Evolutionary conservation across 768 basidiomycete genomes (phyloP), one percentile per base, ranked within the genome.

Genomic region (Suillus tomentosus): DNA sequence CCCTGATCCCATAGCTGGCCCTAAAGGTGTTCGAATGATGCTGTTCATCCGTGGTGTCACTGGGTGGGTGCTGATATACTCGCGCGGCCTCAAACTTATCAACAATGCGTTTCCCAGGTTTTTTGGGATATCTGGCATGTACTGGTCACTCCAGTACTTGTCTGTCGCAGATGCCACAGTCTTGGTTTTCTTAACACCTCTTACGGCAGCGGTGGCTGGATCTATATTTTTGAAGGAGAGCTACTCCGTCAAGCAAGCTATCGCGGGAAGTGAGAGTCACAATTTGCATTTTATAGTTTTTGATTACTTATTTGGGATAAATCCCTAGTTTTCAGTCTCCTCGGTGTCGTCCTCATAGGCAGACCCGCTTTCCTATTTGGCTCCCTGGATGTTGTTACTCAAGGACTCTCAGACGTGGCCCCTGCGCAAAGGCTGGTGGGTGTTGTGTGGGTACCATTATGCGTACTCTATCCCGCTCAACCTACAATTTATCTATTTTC

Each of bases 261-360:
- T 86, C 40, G 90, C 85, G 7, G 84, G 84, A 17, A 39, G 84
- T 84, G 62, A 64, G 79, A 60, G 13, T 27, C 10, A 7, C 13
- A 3, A 17, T 17, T 39, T 40, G 10, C 6, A 57, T 10, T 17
- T 24, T 11, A 17, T 17, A 17, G 3, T 7, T 15, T 5, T 3
- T 56, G 17, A 27, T 22, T 62, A 5, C 34, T 36, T 24, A 40
- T 37, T 14, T 17, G 50, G 31, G 51, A 22, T 53, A n/a, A 34
- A 53, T 10, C 31, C 48, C n/a, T 67, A 85, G 85, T 89, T 14
- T 81, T 84, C 58, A 89, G 91, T 73, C 80, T 96, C 34, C 50
- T 84, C 10, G 95, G 94, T 0, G 92, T 94, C 9, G 72, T 95
- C 19, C 80, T 95, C 9, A 93, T 97, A 57, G 91, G 94, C 10